Percentiles rank a stretch among this genome's conserved stretches.
phyloP scores from a whole-genome alignment of 768 basidiomycete species.

The Termitomyces sp. region DNA sequence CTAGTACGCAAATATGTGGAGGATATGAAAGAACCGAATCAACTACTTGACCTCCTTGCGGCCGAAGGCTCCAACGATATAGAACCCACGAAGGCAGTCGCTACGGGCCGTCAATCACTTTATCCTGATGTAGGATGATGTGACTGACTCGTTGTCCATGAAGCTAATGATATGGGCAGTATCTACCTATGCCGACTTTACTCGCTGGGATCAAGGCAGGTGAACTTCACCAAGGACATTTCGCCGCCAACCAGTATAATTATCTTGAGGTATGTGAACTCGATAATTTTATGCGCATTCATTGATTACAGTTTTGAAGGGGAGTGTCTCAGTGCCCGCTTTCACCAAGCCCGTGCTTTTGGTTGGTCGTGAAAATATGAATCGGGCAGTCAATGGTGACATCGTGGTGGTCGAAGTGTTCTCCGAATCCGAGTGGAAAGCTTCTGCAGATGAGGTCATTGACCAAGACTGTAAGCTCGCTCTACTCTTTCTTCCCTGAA shows the following conservation, averaged over 20 bases:
- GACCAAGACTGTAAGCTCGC: constrained; percentile 75
- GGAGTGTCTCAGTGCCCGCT: constrained; percentile 69
- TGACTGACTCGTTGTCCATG: not conserved
- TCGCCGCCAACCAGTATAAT: constrained; percentile 93
- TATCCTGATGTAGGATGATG: constrained; percentile 66
- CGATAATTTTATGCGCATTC: not conserved
- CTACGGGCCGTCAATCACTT: constrained; percentile 48
- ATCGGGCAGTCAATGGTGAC: constrained; percentile 91
- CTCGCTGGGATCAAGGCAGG: constrained; percentile 83
- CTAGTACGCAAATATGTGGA: constrained; percentile 80
- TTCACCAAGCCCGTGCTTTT: constrained; percentile 79
- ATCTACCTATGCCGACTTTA: constrained; percentile 67
- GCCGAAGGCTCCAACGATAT: constrained; percentile 56
- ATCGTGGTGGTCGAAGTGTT: constrained; percentile 89
- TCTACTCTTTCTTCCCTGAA: not conserved
- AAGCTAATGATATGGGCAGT: constrained; percentile 39
- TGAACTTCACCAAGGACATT: constrained; percentile 85
- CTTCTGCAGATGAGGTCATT: constrained; percentile 86
- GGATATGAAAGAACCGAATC: constrained; percentile 55
- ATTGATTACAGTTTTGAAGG: constrained; percentile 36
- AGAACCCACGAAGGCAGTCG: constrained; percentile 54
- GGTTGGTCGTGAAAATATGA: constrained; percentile 90
- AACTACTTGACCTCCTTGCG: constrained; percentile 80
- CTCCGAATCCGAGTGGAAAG: constrained; percentile 85
- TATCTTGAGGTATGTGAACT: constrained; percentile 73